Evolutionary conservation across 352 stramenopile genomes (phyloP).

Genomic region (Sclerospora graminicola): DNA sequence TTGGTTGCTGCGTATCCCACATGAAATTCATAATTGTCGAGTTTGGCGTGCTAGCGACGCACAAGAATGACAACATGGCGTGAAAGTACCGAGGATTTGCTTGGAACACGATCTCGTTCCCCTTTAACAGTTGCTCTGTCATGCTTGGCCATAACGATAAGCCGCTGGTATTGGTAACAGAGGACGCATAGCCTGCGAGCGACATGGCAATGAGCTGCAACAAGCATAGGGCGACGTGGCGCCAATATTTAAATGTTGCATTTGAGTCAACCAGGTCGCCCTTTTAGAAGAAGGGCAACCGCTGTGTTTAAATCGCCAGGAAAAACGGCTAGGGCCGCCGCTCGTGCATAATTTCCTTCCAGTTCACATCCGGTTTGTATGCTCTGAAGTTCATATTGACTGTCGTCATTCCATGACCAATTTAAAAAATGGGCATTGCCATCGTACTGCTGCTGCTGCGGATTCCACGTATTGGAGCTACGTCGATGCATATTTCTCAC

Average conservation of each 20-base stretch:
- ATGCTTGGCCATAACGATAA: conserved; percentile 64
- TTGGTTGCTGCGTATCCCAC: conserved; percentile 19
- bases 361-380: conserved; percentile 51
- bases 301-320: conserved; percentile 66
- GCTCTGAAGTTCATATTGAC: conserved; percentile 47
- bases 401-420: too few species aligned
- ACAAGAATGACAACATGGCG: conserved; percentile 70
- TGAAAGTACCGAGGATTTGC: conserved; percentile 66
- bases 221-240: conserved; percentile 34
- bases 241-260: conserved; percentile 32
- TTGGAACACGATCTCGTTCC: conserved; percentile 58
- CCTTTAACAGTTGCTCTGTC: conserved; percentile 68
- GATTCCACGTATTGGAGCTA: conserved; percentile 65
- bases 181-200: conserved; percentile 67
- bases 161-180: conserved; percentile 23
- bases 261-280: conserved; percentile 53
- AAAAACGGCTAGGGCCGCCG: conserved; percentile 71
- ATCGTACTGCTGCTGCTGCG: conserved; percentile 52
- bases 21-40: conserved; percentile 15
- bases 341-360: conserved; percentile 57
- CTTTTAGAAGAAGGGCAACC: conserved; percentile 59
- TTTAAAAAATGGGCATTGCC: conserved; percentile 35
- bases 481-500: too few species aligned
- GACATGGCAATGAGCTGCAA: conserved; percentile 83
- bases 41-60: conserved; percentile 26